Base-by-base conservation (phyloP, 2,329 filamentous ascomycete species). In the Aspergillus sojae region DNA sequence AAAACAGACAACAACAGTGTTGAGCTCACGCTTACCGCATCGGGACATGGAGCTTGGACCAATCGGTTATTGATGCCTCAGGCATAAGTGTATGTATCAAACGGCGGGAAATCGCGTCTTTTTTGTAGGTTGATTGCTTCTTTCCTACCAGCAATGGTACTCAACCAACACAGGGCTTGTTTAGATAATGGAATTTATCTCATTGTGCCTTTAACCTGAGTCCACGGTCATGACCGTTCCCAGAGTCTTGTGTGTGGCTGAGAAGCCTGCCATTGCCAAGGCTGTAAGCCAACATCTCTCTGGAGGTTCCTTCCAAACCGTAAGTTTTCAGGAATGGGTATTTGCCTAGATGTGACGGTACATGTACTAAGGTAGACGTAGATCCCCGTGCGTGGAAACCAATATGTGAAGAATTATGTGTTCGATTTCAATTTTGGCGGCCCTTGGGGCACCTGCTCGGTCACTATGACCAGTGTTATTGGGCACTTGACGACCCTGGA, bases 261-360 rank as follows among this genome's bases (percentile, higher is more conserved):
- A 94, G 78, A 94, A 99, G 84, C 93, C 93, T 41, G 96, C 94
- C 48, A 97, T 99, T 67, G 93, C 95, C 62, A 97, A 95, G 79
- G 93, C 94, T 43, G 94, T 99, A 57, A 92, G 95, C 45, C 87
- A 89, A 62, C 94, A 98, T 82, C 85, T 99, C 32, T 91, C 91
- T 36, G 94, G 95, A 57, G 92, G 92, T 55, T 81, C 82, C 21
- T 84, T 89, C 63, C 86, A 87, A 76, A 89, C 87, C 60, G 93
- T 96, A 79, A 78, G 89, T 81, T 28, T 30, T 26, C 39, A 50
- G 10, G 5, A 30, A 45, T 48, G 12, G 23, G 48, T 28, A 4
- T 28, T 46, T 23, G 19, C 54, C 45, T 60, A 50, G 28, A 6
- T 39, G 50, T 45, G 57, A 28, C 56, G n/a, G 14, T 10, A 68